Conservation (phyloP, 169 alveolate species). For the Hepatocystis sp. region DNA sequence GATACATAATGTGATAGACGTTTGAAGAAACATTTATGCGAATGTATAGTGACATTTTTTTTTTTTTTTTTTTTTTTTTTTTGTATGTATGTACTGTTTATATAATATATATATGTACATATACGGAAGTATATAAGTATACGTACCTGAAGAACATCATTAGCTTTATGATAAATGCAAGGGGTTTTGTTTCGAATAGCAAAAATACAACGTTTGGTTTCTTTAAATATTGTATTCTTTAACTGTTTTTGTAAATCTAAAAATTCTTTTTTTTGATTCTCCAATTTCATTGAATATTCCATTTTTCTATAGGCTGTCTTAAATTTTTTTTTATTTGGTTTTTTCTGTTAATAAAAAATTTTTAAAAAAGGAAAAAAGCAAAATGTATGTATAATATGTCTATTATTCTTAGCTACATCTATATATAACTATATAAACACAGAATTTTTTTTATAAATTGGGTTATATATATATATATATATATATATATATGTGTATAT, state of each 20-base stretch:
- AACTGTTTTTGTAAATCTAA: constrained; percentile 17
- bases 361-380: neutral
- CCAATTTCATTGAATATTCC: constrained; percentile 19
- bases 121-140: too few relatives aligned
- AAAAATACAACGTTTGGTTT: constrained; percentile 29
- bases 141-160: constrained; percentile 23
- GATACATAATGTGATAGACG: too few relatives aligned
- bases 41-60: neutral
- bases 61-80: constrained; percentile 12
- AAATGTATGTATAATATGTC: neutral
- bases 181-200: constrained; percentile 25
- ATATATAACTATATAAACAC: neutral
- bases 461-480: neutral
- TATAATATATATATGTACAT: neutral
- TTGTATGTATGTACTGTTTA: neutral
- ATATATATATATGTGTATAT: neutral
- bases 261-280: constrained; percentile 25
- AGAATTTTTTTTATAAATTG: neutral
- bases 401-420: neutral
- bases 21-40: neutral
- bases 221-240: constrained; percentile 14
- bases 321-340: constrained; percentile 13
- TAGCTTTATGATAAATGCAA: constrained; percentile 9
- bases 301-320: constrained; percentile 26
- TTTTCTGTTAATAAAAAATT: neutral